Evolutionary conservation across 352 stramenopile species (phyloP).

Genomic region (Phytophthora megakarya): DNA sequence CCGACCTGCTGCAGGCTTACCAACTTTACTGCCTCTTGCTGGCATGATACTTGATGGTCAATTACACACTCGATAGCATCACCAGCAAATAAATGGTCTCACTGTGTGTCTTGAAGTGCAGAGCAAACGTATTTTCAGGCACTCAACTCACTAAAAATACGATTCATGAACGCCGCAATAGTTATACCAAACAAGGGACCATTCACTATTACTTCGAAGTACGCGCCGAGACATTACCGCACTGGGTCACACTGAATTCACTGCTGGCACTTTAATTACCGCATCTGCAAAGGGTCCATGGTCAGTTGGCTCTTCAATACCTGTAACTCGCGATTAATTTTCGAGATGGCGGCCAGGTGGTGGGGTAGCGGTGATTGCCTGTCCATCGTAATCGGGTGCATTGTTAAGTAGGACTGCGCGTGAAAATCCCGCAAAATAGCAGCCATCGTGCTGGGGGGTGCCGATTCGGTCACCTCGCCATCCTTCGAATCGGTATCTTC

Average conservation of each 20-base stretch:
- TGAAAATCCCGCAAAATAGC: slow-evolving; percentile 63
- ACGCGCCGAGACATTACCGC: slow-evolving; percentile 21
- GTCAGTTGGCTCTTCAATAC: slow-evolving; percentile 37
- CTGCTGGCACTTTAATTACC: slow-evolving; percentile 28
- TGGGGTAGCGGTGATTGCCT: slow-evolving; percentile 68
- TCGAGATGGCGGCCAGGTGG: slow-evolving; percentile 54
- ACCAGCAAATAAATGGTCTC: neutral
- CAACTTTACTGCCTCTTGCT: slow-evolving; percentile 22
- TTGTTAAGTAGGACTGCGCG: slow-evolving; percentile 75
- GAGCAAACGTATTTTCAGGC: slow-evolving; percentile 13
- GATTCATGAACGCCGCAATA: slow-evolving; percentile 6
- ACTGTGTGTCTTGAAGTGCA: neutral
- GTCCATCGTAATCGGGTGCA: slow-evolving; percentile 66
- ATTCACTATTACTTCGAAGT: slow-evolving; percentile 30
- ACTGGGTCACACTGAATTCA: slow-evolving; percentile 4
- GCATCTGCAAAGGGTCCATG: slow-evolving; percentile 44
- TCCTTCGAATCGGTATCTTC: slow-evolving; percentile 32
- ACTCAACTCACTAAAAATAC: slow-evolving; percentile 25
- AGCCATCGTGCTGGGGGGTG: slow-evolving; percentile 34
- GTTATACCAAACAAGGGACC: neutral
- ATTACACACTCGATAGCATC: slow-evolving; percentile 8
- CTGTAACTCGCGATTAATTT: slow-evolving; percentile 39
- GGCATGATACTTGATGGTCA: slow-evolving; percentile 16
- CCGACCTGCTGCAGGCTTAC: slow-evolving; percentile 16
- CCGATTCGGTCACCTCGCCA: slow-evolving; percentile 22